A percentile compares a stretch with the other conserved stretches of the same genome.
phyloP scores from a whole-genome alignment of 441 rosid genomes.

The Brassica balearica region DNA sequence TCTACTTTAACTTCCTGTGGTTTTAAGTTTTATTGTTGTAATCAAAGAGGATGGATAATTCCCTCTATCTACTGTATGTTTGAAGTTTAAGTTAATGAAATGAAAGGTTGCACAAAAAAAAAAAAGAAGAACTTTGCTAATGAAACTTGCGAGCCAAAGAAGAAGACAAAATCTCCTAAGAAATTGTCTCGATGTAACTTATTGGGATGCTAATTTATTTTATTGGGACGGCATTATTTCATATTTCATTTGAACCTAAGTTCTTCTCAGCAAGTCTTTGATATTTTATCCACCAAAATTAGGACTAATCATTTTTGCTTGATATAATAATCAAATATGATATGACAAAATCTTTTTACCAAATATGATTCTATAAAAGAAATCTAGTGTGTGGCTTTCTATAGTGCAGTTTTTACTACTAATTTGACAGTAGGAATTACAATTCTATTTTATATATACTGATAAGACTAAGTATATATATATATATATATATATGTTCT shows the following conservation, averaged over 20 bases:
- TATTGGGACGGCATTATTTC: constrained; percentile 10
- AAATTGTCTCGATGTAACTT: constrained; percentile 56
- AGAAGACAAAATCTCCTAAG: constrained; percentile 44
- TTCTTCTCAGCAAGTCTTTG: not conserved
- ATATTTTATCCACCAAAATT: not conserved
- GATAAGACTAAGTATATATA: too few species aligned
- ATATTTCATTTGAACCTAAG: not conserved
- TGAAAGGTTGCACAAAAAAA: too few species aligned
- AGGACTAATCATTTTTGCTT: constrained; percentile 12
- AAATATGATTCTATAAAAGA: not conserved
- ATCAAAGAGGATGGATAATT: too few species aligned
- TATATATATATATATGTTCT: not conserved
- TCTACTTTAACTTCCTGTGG: too few species aligned
- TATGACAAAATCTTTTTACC: constrained; percentile 9
- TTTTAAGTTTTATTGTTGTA: too few species aligned
- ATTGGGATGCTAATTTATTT: constrained; percentile 50
- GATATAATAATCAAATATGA: not conserved
- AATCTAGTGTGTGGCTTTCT: not conserved
- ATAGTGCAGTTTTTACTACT: not conserved
- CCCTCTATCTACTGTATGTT: too few species aligned
- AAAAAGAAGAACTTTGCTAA: constrained; percentile 32
- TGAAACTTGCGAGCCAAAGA: constrained; percentile 43
- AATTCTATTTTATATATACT: constrained; percentile 3
- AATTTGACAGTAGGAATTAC: not conserved
- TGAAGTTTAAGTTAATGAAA: too few species aligned